Base-by-base conservation (phyloP, 352 stramenopile genomes). In the Globisporangium nunn region DNA sequence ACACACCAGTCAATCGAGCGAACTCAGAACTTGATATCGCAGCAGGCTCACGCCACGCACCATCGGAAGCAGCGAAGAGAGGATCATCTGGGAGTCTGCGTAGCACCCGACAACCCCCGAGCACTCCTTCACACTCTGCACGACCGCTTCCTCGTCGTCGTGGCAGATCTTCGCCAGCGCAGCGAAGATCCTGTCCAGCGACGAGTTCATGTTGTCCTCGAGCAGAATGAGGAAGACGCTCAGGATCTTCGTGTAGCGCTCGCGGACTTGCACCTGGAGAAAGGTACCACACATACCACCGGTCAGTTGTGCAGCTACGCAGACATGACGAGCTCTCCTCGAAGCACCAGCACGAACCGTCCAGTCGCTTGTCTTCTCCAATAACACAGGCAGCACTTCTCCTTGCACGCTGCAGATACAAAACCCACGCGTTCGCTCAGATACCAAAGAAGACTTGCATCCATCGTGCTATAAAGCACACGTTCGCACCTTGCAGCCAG, bases 281-380 rank as follows among this genome's bases (percentile, higher is more conserved):
- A 7, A 39, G 23, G 23, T 23, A 23, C 1, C 23, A 55, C 6
- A 17, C 5, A 8, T 11, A 10, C 6, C 45, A 15, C 15, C 8
- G 31, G 0, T 54, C 6, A 35, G 49, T 54, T 11, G 48, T 54
- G 17, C 45, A n/a, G 35, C 15, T n/a, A 23, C 4, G 12, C 45
- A n/a, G 3, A n/a, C 7, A 53, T n/a, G 10, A 10, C 17, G 11
- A 31, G 10, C 35, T 37, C 35, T 10, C 35, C 35, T 41, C 35
- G 3, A 11, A 41, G 35, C n/a, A 43, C 11, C 23, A 15, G 1
- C 5, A 58, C 58, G 43, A 17, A 83, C 69, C 50, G 80, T 94
- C 84, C 84, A 94, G 61, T 94, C 84, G 52, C 63, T 67, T 2
- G 75, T 86, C 68, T 83, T 86, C 41, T 90, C 80, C 7, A 94